Base-by-base conservation (phyloP, 805 yeast species). In the Brettanomyces sp. region DNA sequence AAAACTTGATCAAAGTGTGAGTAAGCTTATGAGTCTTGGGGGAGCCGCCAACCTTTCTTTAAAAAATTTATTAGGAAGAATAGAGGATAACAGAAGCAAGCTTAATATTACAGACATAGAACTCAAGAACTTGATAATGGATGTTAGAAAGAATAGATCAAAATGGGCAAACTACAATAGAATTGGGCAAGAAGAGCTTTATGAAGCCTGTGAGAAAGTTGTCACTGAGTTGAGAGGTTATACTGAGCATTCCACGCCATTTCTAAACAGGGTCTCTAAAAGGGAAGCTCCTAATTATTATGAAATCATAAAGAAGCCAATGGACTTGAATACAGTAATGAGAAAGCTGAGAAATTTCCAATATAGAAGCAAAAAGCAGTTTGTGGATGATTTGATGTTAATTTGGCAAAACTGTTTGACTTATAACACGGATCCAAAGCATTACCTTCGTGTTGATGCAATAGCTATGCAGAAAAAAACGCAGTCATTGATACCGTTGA, bases 241-340 rank as follows among this genome's bases (percentile, higher is more conserved):
- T 54, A 91, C 99, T 0, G 97, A 93, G 58, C 98, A 93, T 64
- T 89, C 97, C 0, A 89, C 97, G 1, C 95, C 98, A 0, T 93
- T 93, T 58, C 70, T 93, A 53, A 93, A 90, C 65, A 86, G 87
- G 59, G 99, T 93, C n/a, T 87, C 93, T 48, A 93, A 93, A 60
- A 75, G 99, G 46, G 99, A 93, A 57, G 99, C 99, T 0, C 99
- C 99, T 6, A 93, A 93, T 60, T 93, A 93, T 64, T 88, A 88
- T 52, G 82, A 83, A 47, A 74, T 93, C 38, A 91, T 93, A 56
- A 90, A 88, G 56, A 79, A 77, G 47, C 98, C 99, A 22, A 93
- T 93, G 99, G 99, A 93, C 59, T 70, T 93, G 53, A 90, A 89
- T 58, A 91, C 97, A 0, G 96, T 95, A 12, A 73, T 88, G 80